These are phyloP conservation scores for Sporopachydermia cereana DNA, from an alignment of 1,139 yeast species.

Conservation along the genomic window DNA sequence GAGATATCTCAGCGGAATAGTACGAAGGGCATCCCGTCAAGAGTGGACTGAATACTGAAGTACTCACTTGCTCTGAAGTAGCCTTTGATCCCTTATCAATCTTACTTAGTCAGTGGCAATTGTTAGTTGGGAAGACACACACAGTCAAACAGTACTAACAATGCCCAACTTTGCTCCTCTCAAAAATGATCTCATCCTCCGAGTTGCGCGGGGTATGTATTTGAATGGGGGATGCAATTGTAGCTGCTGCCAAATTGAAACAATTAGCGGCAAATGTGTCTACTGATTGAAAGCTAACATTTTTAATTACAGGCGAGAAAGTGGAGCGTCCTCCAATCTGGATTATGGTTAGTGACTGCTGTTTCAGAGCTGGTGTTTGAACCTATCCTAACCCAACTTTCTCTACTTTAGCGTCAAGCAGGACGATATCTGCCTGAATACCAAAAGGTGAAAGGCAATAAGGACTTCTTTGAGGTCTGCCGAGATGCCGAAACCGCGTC, in stretches of 20 bases:
- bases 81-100: not conserved
- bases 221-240: not conserved
- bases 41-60: slow-evolving; percentile 6
- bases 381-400: no score
- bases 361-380: no score
- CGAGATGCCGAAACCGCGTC: slow-evolving; percentile 90
- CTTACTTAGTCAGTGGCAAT: not conserved
- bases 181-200: slow-evolving; percentile 76
- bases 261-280: not conserved
- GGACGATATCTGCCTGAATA: slow-evolving; percentile 72
- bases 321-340: slow-evolving; percentile 97
- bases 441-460: slow-evolving; percentile 74
- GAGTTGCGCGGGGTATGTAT: slow-evolving; percentile 60
- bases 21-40: no score
- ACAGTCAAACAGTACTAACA: not conserved
- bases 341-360: slow-evolving; percentile 63
- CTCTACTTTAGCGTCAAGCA: slow-evolving; percentile 29
- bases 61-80: not conserved
- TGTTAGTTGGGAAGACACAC: not conserved
- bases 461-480: slow-evolving; percentile 89
- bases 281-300: not conserved
- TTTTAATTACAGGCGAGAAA: slow-evolving; percentile 35
- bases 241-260: not conserved
- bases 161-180: slow-evolving; percentile 43
- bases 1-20: no score